Base-by-base conservation (phyloP, 2,329 filamentous ascomycete species). In the Pseudogymnoascus sp. region DNA sequence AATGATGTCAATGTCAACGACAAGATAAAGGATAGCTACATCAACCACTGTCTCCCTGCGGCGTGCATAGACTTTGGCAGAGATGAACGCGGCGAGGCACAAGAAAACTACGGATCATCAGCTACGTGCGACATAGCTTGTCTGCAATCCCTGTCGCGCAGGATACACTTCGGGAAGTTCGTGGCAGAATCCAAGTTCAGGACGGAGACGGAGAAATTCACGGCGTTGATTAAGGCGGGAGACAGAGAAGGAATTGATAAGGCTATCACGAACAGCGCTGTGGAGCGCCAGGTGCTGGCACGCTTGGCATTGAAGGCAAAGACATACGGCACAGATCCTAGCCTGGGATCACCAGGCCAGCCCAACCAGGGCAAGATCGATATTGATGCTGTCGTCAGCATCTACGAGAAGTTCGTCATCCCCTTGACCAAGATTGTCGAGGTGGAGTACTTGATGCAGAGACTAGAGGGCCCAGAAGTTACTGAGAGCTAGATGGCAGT, bases 81-180 rank as follows among this genome's bases (percentile, higher is more conserved):
- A 58, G 83, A 83, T 55, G 92, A 97, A 74, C 82, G 92, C 63
- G 90, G 90, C 58, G 92, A 95, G 73, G 84, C 85, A 12, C 87
- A 91, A 73, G 94, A 97, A 76, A 97, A 99, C 77, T 99, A 97
- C 77, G 94, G 94, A 13, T 95, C 90, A 5, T 83, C 92, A 0
- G 93, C 92, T 1, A 96, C 91, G 0, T 92, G 89, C 73, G 94
- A 99, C 75, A 94, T 99, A 64, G 82, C 85, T 60, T 93, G 89
- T 70, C 79, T 99, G 66, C 94, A 99, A 78, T 89, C 94, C 3
- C 78, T 99, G 55, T 95, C 90, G 39, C 83, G 93, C 42, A 82
- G 94, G 61, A 94, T 99, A 68, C 94, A 99, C 76, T 99, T 96
- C 77, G 94, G 94, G 68, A 99, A 97, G 78, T 97, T 97, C 71